Evolutionary conservation across 805 yeast genomes (phyloP).

Genomic region (Millerozyma acaciae): DNA sequence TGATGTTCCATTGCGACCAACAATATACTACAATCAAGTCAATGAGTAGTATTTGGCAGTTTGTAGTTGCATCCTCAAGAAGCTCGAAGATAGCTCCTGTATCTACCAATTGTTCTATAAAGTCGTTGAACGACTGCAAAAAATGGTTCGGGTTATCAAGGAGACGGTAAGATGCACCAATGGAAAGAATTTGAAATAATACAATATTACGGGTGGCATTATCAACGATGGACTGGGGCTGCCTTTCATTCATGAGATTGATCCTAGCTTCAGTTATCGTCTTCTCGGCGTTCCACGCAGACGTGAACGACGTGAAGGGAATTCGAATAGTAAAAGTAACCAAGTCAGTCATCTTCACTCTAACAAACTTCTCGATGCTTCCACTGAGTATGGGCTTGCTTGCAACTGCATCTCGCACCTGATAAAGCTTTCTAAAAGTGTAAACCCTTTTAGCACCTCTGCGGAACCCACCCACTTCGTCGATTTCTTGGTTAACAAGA

Average conservation of each 20-base stretch:
- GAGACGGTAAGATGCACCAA: constrained; percentile 26
- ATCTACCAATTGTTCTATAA: constrained; percentile 40
- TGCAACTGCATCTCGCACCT: background rate
- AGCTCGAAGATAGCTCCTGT: constrained; percentile 31
- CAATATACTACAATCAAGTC: constrained; percentile 44
- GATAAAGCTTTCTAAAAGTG: constrained; percentile 3
- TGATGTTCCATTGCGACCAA: constrained; percentile 42
- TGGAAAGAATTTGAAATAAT: constrained; percentile 26
- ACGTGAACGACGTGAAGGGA: constrained; percentile 14
- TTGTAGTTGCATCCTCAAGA: constrained; percentile 15
- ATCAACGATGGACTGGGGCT: background rate
- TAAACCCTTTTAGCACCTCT: constrained; percentile 1
- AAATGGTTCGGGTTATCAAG: constrained; percentile 21
- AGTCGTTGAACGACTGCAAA: constrained; percentile 31
- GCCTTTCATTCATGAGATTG: constrained; percentile 5
- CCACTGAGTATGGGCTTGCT: background rate
- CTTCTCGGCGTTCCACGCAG: constrained; percentile 22
- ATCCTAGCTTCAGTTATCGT: constrained; percentile 16
- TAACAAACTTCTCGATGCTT: background rate
- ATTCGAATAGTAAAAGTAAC: constrained; percentile 9
- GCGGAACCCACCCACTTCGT: no score
- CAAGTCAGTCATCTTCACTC: constrained; percentile 12
- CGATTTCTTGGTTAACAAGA: no score
- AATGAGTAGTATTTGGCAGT: constrained; percentile 26
- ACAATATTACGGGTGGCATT: constrained; percentile 21